Evolutionary conservation across 1,139 yeast species (phyloP).

Genomic region (Blastobotrys buckinghamii): DNA sequence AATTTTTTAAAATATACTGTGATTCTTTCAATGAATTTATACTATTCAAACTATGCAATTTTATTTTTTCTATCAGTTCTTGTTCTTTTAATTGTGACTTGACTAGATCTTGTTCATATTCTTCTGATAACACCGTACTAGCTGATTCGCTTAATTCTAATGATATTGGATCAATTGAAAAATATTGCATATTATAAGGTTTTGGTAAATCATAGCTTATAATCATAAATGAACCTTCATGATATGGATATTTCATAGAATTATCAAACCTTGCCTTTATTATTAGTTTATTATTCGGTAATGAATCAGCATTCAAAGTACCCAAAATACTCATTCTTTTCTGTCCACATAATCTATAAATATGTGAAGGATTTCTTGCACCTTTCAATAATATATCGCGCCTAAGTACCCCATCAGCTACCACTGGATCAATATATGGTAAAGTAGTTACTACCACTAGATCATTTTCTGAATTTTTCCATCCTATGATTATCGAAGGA

Average conservation of each 20-base stretch:
- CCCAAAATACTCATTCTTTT: constrained; percentile 29
- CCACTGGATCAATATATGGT: constrained; percentile 26
- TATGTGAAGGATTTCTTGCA: constrained; percentile 22
- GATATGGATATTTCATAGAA: constrained; percentile 8
- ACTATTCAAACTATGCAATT: constrained; percentile 15
- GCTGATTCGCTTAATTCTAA: constrained; percentile 48
- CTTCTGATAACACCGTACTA: constrained; percentile 26
- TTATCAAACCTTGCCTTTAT: constrained; percentile 8
- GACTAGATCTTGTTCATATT: constrained; percentile 30
- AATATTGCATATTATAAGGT: constrained; percentile 68
- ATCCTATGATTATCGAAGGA: constrained; percentile 32
- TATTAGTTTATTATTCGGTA: not conserved
- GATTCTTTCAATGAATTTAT: constrained; percentile 2
- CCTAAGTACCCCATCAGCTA: constrained; percentile 26
- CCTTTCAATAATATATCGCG: constrained; percentile 27
- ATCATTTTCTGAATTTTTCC: constrained; percentile 29
- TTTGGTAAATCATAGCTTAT: constrained; percentile 70
- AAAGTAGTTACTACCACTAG: constrained; percentile 33
- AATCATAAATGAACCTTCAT: constrained; percentile 28
- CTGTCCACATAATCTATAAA: constrained; percentile 28
- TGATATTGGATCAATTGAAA: constrained; percentile 65
- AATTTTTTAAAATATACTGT: constrained; percentile 18
- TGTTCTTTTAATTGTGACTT: constrained; percentile 18
- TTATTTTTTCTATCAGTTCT: constrained; percentile 19
- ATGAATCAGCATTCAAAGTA: constrained; percentile 18